Evolutionary conservation across 257 asterid genomes (phyloP), one percentile per base, ranked within the genome.

Genomic region (Ophiorrhiza pumila): DNA sequence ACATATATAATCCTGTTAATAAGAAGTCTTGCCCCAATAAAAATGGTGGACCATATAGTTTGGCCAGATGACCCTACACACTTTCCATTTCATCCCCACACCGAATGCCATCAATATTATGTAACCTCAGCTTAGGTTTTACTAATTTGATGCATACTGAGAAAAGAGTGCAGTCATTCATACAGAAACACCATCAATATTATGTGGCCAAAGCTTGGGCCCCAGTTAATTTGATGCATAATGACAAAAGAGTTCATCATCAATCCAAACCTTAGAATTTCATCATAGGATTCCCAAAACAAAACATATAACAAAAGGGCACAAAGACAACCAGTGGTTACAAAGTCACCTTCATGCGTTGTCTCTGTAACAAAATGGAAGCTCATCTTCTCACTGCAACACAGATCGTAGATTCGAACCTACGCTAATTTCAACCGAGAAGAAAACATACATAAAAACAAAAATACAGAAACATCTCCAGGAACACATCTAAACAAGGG

Each of bases 321-420:
- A 29, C 6, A 67, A 46, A 59, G 65, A 29, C 27, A 11, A 42
- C 20, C 43, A 37, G 34, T 32, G 53, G 29, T 75, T 34, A 47
- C 31, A 77, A 32, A 22, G 53, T 71, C 72, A 92, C 98, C 98
- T 92, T 93, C 98, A 31, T 77, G 80, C 71, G 79, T 78, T 79
- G 89, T 79, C 79, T 88, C 91, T 35, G 90, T 82, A 55, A 89
- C 85, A 77, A 83, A 76, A 85, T 83, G 90, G 79, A 83, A 79
- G 80, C 76, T 83, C 47, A 81, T 79, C 57, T 77, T 87, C 27
- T 80, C 76, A 66, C 87, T 82, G 71, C 83, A 67, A 42, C 59
- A 65, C 80, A 93, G 89, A 71, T 83, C 79, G 80, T 87, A 87
- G 71, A 93, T 78, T 65, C 77, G 86, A 79, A 93, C 88, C 96